Base-by-base conservation (phyloP, 164 flowering plant species). In the Echeveria elegans region DNA sequence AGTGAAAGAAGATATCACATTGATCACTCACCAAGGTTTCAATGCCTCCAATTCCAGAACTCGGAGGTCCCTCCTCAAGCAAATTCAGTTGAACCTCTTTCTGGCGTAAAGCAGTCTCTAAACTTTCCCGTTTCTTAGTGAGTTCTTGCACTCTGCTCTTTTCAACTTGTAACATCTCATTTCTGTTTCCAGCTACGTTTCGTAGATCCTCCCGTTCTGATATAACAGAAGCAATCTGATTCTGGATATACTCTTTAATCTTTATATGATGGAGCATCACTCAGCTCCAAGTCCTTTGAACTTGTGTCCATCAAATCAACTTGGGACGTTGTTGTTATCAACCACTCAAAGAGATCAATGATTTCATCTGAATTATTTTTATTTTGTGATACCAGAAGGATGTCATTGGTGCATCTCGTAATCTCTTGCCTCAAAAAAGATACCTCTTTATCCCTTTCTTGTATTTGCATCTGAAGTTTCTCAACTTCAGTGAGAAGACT, bases 391-490 rank as follows among this genome's bases (percentile, higher is more conserved):
- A 90, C 81, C 70, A 71, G 76, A 70, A 94, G 84, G 78, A 74
- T 86, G 69, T 95, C 97, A 77, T 86, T 88, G 37, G 97, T 90
- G 76, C 90, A 88, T 72, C 90, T 82, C 10, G 99, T 95, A 64
- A 92, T 90, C 77, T 95, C 97, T 71, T 92, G 94, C 66, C 99
- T 86, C 68, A 95, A 80, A 76, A 95, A 91, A 52, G 99, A 95
- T 28, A 95, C 82, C 76, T 95, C 99, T 50, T 78, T 70, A 78
- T 95, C 97, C 66, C 85, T 85, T 31, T 81, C 92, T 76, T 85
- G 92, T 74, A 95, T 58, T 72, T 95, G 92, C 11, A 84, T 70
- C 67, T 92, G 97, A 76, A 92, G 97, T 71, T 82, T 86, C 74
- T 95, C 97, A 72, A 92, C 81, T 84, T 95, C 97, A 23, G 88